phyloP scores from a whole-genome alignment of 164 flowering plant species.

The Buxus sempervirens region DNA sequence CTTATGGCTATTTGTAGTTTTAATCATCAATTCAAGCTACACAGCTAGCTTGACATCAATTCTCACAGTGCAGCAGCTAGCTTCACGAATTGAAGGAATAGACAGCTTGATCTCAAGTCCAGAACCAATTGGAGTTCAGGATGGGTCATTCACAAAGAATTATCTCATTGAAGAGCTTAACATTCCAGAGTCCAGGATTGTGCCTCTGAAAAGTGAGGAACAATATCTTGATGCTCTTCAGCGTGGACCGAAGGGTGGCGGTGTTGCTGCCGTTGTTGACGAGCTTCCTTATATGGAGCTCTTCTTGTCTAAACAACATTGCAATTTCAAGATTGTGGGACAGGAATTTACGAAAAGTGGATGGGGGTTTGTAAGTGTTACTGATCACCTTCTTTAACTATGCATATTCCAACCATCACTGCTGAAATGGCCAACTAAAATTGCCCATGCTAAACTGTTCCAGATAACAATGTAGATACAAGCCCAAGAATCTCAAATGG shows the following conservation, averaged over 20 bases:
- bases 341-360: constrained; percentile 89
- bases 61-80: constrained; percentile 84
- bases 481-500: no score
- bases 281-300: constrained; percentile 83
- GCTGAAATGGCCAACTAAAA: neutral
- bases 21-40: constrained; percentile 92
- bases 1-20: constrained; percentile 86
- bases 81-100: constrained; percentile 71
- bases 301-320: constrained; percentile 51
- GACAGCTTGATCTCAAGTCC: constrained; percentile 62
- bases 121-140: constrained; percentile 77
- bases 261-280: constrained; percentile 91
- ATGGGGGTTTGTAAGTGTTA: constrained; percentile 93
- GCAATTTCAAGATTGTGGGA: constrained; percentile 66
- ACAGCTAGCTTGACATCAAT: constrained; percentile 97
- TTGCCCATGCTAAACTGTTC: neutral
- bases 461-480: neutral
- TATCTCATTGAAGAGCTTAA: constrained; percentile 70
- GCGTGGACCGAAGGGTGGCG: constrained; percentile 64
- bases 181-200: constrained; percentile 57
- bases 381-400: neutral
- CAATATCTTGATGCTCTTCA: constrained; percentile 51
- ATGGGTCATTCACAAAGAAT: constrained; percentile 73
- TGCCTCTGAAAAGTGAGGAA: constrained; percentile 31
- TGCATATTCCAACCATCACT: no score